These are phyloP conservation scores for Ogataea chonburiensis DNA, from an alignment of 805 yeast species.

Conservation along the genomic window DNA sequence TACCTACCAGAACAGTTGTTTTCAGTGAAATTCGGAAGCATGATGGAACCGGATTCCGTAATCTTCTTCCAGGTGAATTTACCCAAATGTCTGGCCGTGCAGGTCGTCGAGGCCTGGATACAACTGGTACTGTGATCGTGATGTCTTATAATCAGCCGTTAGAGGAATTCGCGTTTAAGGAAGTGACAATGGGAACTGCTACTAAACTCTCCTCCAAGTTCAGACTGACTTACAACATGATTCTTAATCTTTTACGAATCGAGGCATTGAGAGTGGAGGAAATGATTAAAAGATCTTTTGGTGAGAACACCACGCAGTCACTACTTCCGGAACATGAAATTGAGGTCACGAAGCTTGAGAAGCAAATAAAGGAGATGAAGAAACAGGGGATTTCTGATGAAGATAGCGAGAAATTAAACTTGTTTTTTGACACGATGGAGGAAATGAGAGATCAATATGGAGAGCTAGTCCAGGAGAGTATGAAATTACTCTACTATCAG, in stretches of 20 bases:
- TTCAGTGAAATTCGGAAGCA: slow-evolving; percentile 84
- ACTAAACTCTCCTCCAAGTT: slow-evolving; percentile 90
- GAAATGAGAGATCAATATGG: slow-evolving; percentile 46
- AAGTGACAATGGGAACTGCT: slow-evolving; percentile 83
- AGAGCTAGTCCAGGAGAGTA: slow-evolving; percentile 46
- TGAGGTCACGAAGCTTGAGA: slow-evolving; percentile 53
- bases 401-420: slow-evolving; percentile 42
- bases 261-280: slow-evolving; percentile 97
- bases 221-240: slow-evolving; percentile 94
- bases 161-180: slow-evolving; percentile 59
- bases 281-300: slow-evolving; percentile 93
- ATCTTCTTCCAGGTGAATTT: slow-evolving; percentile 90
- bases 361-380: slow-evolving; percentile 36
- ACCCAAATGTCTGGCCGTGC: slow-evolving; percentile 99
- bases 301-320: slow-evolving; percentile 86
- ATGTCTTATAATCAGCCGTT: slow-evolving; percentile 78
- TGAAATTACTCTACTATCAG: slow-evolving; percentile 47
- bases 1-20: slow-evolving; percentile 95
- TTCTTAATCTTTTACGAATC: slow-evolving; percentile 82
- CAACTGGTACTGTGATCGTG: slow-evolving; percentile 90
- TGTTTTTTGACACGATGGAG: slow-evolving; percentile 43
- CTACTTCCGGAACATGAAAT: slow-evolving; percentile 82
- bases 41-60: slow-evolving; percentile 82
- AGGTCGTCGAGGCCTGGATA: slow-evolving; percentile 94
- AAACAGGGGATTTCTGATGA: slow-evolving; percentile 39